Conservation (phyloP, 1,284 basidiomycete genomes). For the Microbotryomycetes sp. region DNA sequence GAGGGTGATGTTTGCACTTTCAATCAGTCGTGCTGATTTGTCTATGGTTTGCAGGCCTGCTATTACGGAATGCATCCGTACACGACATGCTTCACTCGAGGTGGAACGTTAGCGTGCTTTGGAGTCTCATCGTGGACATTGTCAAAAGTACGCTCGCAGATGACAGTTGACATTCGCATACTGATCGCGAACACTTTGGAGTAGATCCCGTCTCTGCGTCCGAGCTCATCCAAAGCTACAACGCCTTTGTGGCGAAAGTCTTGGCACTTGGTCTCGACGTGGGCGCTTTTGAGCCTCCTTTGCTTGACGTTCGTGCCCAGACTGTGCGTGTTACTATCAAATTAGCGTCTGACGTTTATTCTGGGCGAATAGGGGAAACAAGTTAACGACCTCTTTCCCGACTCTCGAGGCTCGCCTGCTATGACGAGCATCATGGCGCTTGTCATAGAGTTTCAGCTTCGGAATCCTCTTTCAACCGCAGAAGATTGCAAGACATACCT, state of each 20-base stretch:
- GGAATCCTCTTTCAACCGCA: slow-evolving; percentile 57
- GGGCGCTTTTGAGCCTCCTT: slow-evolving; percentile 57
- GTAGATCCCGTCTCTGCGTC: background rate
- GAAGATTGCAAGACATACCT: slow-evolving; percentile 67
- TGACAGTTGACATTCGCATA: slow-evolving; percentile 2
- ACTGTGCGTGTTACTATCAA: background rate
- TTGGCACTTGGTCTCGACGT: slow-evolving; percentile 55
- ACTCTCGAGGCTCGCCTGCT: slow-evolving; percentile 50
- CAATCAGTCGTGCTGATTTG: background rate
- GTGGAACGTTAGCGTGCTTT: slow-evolving; percentile 27
- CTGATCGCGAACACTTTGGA: background rate
- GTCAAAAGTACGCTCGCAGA: slow-evolving; percentile 2
- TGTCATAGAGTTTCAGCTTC: slow-evolving; percentile 74
- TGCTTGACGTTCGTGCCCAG: slow-evolving; percentile 61
- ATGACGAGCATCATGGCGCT: slow-evolving; percentile 61
- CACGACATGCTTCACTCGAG: slow-evolving; percentile 48
- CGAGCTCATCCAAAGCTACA: slow-evolving; percentile 47
- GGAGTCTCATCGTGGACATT: slow-evolving; percentile 22
- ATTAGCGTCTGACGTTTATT: background rate
- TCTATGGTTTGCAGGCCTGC: slow-evolving; percentile 45
- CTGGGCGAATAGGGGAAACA: slow-evolving; percentile 59
- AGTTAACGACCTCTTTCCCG: slow-evolving; percentile 52
- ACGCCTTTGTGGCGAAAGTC: slow-evolving; percentile 54
- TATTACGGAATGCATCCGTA: slow-evolving; percentile 58
- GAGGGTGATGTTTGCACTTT: no score